Evolutionary conservation across 306 rosid species (phyloP).

Genomic region (Vigna trinervia): DNA sequence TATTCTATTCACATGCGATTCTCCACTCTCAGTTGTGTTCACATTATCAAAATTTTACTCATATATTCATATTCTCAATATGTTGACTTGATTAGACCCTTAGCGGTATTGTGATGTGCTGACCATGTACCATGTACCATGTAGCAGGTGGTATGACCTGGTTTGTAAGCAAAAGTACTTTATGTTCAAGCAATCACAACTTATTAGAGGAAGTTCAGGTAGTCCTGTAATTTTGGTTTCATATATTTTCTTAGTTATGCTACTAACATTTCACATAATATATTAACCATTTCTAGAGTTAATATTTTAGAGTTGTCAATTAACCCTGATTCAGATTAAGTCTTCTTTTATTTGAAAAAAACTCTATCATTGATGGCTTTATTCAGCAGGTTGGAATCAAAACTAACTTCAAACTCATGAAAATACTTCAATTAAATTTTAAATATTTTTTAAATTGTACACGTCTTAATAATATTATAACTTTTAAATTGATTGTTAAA

Average conservation of each 20-base stretch:
- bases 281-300: too few relatives aligned
- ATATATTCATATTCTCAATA: not conserved
- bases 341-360: too few relatives aligned
- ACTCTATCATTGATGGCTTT: too few relatives aligned
- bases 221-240: not conserved
- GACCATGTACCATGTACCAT: not conserved
- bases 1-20: not conserved
- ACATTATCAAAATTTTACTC: not conserved
- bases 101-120: not conserved
- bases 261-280: too few relatives aligned
- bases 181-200: not conserved
- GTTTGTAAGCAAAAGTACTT: not conserved
- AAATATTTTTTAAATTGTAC: too few relatives aligned
- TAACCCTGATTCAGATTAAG: too few relatives aligned
- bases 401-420: too few relatives aligned
- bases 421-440: too few relatives aligned
- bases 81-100: not conserved
- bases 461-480: too few relatives aligned
- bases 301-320: too few relatives aligned
- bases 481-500: too few relatives aligned
- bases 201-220: not conserved
- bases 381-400: too few relatives aligned
- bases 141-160: not conserved
- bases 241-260: not conserved
- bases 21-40: conserved; percentile 12